Evolutionary conservation across 164 flowering plant species (phyloP), one percentile per base, ranked within the genome.

Genomic region (Annona squamosa): DNA sequence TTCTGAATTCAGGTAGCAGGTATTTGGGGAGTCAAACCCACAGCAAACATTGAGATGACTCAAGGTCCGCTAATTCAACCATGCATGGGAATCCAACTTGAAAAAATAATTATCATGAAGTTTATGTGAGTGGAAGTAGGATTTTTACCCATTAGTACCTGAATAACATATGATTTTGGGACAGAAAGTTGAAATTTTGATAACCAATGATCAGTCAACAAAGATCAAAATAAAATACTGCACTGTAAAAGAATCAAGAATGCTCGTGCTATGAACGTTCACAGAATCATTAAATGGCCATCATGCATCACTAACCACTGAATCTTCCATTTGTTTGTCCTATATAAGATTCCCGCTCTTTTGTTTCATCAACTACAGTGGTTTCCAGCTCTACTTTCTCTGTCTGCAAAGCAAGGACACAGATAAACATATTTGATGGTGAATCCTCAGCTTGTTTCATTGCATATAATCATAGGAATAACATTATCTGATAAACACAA

Each of bases 321-420:
- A 86, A 89, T 85, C 99, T 90, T 85, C 93, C 86, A 85, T 89
- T 87, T 71, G 81, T 98, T 79, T 86, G 88, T 79, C 94, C 97
- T 79, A 92, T 85, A 66, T 73, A 91, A 56, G 98, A 94, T 45
- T 89, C 89, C 2, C 91, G 89, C 72, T 84, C 96, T 84, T 95
- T 95, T 45, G 97, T 95, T 86, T 93, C 99, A 82, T 95, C 99
- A 42, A 95, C 92, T 18, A 95, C 98, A 74, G 99, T 91, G 66
- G 97, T 84, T 85, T 93, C 99, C 85, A 95, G 84, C 81, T 95
- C 99, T 77, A 93, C 89, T 80, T 95, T 95, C 85, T 95, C 99
- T 6, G 97, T 79, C 99, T 93, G 89, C 83, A 88, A 62, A 77
- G 72, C 12, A 57, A 69, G 72, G 56, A 70, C 46, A 70, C 48